These are phyloP conservation scores for Arachis stenosperma DNA, from an alignment of 306 rosid species.

Conservation along the genomic window DNA sequence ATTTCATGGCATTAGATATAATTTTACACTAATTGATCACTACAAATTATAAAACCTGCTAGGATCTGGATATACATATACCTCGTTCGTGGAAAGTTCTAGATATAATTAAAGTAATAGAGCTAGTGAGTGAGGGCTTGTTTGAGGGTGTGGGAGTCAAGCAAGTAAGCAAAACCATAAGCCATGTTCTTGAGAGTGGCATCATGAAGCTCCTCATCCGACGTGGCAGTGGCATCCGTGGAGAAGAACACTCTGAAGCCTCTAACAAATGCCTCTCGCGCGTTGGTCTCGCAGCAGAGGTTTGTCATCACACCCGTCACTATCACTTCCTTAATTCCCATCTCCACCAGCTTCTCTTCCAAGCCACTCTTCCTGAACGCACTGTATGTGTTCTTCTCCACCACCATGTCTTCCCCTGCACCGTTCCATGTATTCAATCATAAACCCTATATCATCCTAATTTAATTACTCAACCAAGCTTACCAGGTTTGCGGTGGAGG, in stretches of 20 bases:
- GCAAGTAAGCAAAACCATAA: constrained; percentile 69
- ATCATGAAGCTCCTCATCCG: constrained; percentile 57
- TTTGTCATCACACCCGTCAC: constrained; percentile 78
- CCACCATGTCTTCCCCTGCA: constrained; percentile 45
- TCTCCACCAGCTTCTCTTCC: constrained; percentile 56
- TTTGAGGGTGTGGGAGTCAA: constrained; percentile 53
- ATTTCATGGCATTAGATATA: too few species aligned
- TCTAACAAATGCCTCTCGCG: constrained; percentile 72
- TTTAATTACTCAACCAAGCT: neutral
- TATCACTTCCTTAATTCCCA: constrained; percentile 69
- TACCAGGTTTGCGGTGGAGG: constrained; percentile 36
- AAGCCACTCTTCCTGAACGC: constrained; percentile 57
- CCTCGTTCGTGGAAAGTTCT: neutral
- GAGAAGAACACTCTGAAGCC: constrained; percentile 79
- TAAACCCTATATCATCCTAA: too few species aligned
- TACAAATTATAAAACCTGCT: too few species aligned
- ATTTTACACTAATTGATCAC: too few species aligned
- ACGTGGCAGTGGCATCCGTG: constrained; percentile 68
- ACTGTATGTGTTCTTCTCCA: constrained; percentile 67
- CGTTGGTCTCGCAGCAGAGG: constrained; percentile 77
- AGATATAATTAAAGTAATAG: too few species aligned
- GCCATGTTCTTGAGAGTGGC: constrained; percentile 79
- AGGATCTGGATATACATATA: neutral
- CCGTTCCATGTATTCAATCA: too few species aligned
- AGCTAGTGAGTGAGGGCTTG: too few species aligned